phyloP scores from a whole-genome alignment of 1,139 yeast species.

The Yamadazyma dushanensis region DNA sequence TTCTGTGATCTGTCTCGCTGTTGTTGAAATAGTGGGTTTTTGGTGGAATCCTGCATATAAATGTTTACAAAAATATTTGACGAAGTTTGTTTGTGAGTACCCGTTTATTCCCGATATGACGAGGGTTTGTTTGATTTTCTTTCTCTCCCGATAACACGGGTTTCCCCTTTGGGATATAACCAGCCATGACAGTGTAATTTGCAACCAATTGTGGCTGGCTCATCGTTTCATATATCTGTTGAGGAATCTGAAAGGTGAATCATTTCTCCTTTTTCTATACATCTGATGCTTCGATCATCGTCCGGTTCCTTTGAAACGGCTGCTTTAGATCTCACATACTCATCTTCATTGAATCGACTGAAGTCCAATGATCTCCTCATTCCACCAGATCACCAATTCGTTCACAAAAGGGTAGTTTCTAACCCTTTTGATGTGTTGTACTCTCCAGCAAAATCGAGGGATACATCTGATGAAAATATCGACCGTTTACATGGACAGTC shows the following conservation, averaged over 20 bases:
- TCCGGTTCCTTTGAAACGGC: conserved; percentile 18
- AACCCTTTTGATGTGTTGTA: conserved; percentile 26
- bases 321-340: conserved; percentile 14
- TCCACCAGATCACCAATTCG: conserved; percentile 5
- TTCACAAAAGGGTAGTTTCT: conserved; percentile 17
- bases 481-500: neutral
- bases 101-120: too few species aligned
- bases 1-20: conserved; percentile 3
- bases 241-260: too few species aligned
- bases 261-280: neutral
- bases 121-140: too few species aligned
- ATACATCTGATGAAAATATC: neutral
- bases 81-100: conserved; percentile 8
- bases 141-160: too few species aligned
- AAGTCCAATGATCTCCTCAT: neutral
- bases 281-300: conserved; percentile 9
- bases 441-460: conserved; percentile 3
- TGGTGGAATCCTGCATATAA: conserved; percentile 1
- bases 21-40: conserved; percentile 1
- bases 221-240: too few species aligned
- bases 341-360: conserved; percentile 16
- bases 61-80: conserved; percentile 14
- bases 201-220: too few species aligned
- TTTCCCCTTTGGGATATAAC: too few species aligned
- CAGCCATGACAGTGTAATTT: too few species aligned